Conservation (phyloP, 225 moss, liverwort and hornwort species). For the Anthoceros angustus region DNA sequence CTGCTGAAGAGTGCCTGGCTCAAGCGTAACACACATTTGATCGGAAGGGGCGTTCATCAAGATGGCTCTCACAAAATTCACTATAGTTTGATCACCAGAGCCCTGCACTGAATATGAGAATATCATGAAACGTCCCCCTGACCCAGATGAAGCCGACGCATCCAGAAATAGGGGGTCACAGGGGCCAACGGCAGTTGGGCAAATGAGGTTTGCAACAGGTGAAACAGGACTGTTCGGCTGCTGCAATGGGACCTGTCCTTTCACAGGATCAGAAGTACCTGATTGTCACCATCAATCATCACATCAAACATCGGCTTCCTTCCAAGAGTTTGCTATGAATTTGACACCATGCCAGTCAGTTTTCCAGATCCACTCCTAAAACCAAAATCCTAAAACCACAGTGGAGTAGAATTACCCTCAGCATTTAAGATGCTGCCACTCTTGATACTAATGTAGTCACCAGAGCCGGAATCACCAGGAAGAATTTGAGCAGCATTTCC, state of each 20-base stretch:
- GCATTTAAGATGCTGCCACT: conserved; percentile 24
- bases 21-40: conserved; percentile 16
- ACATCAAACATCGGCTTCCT: not conserved
- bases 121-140: conserved; percentile 19
- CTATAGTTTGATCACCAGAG: conserved; percentile 18
- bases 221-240: conserved; percentile 22
- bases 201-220: conserved; percentile 19
- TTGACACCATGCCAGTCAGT: not conserved
- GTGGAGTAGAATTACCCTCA: not conserved
- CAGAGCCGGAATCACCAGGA: conserved; percentile 11
- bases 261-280: conserved; percentile 20
- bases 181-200: conserved; percentile 16
- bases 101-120: conserved; percentile 29
- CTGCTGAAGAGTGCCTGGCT: conserved; percentile 21
- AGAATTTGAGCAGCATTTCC: conserved; percentile 38
- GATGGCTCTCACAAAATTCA: conserved; percentile 16
- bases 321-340: not conserved
- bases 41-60: conserved; percentile 25
- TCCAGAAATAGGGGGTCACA: conserved; percentile 38
- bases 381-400: not conserved
- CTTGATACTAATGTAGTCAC: conserved; percentile 15
- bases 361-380: not conserved
- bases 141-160: conserved; percentile 22
- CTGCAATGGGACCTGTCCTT: conserved; percentile 26
- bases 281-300: not conserved